phyloP scores from a whole-genome alignment of 2,329 filamentous ascomycete species.

The Massarina eburnea region DNA sequence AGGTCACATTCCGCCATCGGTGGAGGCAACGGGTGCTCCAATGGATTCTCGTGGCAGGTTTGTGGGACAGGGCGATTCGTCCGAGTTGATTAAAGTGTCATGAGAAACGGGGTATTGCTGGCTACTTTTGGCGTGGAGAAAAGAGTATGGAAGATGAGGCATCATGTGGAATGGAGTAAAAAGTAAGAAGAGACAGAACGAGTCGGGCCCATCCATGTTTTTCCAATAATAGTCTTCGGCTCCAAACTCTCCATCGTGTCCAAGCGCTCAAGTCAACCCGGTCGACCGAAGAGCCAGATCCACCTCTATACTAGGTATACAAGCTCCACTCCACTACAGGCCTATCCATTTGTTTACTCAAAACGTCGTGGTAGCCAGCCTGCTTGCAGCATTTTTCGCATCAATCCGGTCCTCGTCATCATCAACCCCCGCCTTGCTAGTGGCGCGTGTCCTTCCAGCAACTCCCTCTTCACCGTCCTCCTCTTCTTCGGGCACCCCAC shows the following conservation, averaged over 20 bases:
- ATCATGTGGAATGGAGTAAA: slow-evolving; percentile 5
- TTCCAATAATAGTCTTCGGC: background rate
- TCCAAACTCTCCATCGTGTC: background rate
- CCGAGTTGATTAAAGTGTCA: too few relatives aligned
- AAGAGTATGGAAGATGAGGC: slow-evolving; percentile 6
- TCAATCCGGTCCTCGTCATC: slow-evolving; percentile 94
- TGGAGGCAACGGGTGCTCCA: background rate
- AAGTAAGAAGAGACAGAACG: background rate
- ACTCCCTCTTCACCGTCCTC: slow-evolving; percentile 55
- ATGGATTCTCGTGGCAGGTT: too few relatives aligned
- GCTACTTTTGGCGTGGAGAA: too few relatives aligned
- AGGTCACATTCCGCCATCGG: background rate
- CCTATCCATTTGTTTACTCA: slow-evolving; percentile 43
- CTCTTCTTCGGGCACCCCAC: slow-evolving; percentile 60
- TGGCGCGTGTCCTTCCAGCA: slow-evolving; percentile 50
- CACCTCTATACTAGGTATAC: slow-evolving; percentile 4
- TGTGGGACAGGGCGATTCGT: too few relatives aligned
- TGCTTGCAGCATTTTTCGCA: slow-evolving; percentile 90
- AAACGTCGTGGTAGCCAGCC: slow-evolving; percentile 92
- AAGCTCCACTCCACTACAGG: background rate
- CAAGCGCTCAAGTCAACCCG: background rate
- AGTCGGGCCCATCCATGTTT: background rate
- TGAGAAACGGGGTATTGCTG: too few relatives aligned
- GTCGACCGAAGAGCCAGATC: background rate
- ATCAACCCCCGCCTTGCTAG: slow-evolving; percentile 60